Conservation (phyloP, 108 stramenopile species). For the Nitzschia sp. region DNA sequence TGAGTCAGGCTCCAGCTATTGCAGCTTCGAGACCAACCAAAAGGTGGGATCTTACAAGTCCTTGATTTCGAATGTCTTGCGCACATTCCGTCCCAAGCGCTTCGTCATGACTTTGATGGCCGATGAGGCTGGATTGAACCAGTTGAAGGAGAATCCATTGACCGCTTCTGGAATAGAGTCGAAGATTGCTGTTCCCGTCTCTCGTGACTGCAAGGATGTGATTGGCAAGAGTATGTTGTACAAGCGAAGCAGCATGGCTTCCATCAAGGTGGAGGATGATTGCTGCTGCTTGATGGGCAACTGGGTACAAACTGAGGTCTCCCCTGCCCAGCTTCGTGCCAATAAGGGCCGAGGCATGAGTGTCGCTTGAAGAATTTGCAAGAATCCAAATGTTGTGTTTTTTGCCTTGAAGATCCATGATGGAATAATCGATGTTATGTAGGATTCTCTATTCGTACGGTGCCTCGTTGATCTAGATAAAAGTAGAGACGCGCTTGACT, state of each 20-base stretch:
- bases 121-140: constrained; percentile 90
- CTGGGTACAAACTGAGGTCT: constrained; percentile 57
- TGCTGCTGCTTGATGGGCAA: constrained; percentile 91
- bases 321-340: constrained; percentile 34
- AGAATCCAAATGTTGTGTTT: neutral
- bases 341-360: constrained; percentile 44
- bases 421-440: neutral
- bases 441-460: constrained; percentile 7
- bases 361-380: constrained; percentile 20
- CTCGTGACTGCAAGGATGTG: constrained; percentile 29
- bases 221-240: constrained; percentile 50
- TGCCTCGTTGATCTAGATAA: constrained; percentile 32
- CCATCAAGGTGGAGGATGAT: constrained; percentile 88
- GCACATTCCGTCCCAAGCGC: constrained; percentile 93
- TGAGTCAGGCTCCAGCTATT: constrained; percentile 93
- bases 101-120: constrained; percentile 99
- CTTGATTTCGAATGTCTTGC: constrained; percentile 93
- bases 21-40: constrained; percentile 98
- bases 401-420: neutral
- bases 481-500: constrained; percentile 12
- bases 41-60: constrained; percentile 82
- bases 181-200: constrained; percentile 60
- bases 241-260: constrained; percentile 72
- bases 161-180: constrained; percentile 44
- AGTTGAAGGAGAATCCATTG: constrained; percentile 83